Evolutionary conservation across 1,284 basidiomycete species (phyloP).

Genomic region (Trichosporon sp.): DNA sequence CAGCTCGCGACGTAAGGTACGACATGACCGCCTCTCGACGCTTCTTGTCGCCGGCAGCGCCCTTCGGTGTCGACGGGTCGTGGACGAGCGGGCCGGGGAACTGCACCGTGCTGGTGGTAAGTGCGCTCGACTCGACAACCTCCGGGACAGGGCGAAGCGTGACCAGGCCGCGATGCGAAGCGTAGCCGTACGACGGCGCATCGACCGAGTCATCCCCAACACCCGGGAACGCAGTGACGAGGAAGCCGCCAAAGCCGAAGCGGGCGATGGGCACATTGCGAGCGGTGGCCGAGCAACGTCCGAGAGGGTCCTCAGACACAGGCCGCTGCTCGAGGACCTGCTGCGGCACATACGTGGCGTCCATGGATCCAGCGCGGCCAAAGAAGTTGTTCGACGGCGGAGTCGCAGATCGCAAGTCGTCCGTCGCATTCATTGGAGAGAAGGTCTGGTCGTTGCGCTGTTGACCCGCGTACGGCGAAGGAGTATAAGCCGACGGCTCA

Average conservation of each 20-base stretch:
- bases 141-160: constrained; percentile 63
- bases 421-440: neutral
- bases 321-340: constrained; percentile 49
- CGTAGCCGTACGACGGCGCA: constrained; percentile 47
- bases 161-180: constrained; percentile 61
- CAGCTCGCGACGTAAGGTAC: constrained; percentile 67
- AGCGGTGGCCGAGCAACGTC: constrained; percentile 59
- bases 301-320: constrained; percentile 65
- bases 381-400: constrained; percentile 42
- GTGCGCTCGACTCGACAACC: constrained; percentile 61
- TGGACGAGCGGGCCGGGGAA: constrained; percentile 83
- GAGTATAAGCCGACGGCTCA: constrained; percentile 14
- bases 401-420: constrained; percentile 9
- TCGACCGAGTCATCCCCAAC: constrained; percentile 66
- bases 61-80: constrained; percentile 61
- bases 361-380: constrained; percentile 61
- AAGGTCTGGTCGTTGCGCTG: constrained; percentile 10
- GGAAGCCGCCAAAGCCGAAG: constrained; percentile 83
- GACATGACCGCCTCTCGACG: constrained; percentile 73
- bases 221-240: constrained; percentile 80
- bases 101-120: constrained; percentile 55
- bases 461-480: constrained; percentile 14
- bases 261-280: constrained; percentile 66
- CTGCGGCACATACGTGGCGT: constrained; percentile 55
- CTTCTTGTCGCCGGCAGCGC: constrained; percentile 62